A percentile compares a stretch with the other conserved stretches of the same genome.
phyloP scores from a whole-genome alignment of 139 green algal species.

The Mesotaenium endlicherianum region DNA sequence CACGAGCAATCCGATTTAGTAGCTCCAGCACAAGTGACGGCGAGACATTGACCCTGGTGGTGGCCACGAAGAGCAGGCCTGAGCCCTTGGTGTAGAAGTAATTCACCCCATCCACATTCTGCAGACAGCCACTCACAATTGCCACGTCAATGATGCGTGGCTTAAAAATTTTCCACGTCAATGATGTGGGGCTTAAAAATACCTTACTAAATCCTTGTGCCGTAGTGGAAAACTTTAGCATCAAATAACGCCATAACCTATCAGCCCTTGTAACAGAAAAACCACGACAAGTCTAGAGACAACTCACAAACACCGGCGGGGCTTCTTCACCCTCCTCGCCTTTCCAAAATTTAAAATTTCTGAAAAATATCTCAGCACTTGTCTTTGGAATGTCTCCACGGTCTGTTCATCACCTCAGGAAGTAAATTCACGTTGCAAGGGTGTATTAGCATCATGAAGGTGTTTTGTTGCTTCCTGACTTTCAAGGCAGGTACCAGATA shows the following conservation, averaged over 20 bases:
- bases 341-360: slow-evolving; percentile 84
- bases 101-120: slow-evolving; percentile 84
- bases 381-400: slow-evolving; percentile 56
- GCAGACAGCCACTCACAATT: neutral
- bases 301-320: slow-evolving; percentile 77
- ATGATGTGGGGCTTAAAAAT: no score
- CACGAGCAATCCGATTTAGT: slow-evolving; percentile 76
- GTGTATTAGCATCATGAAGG: neutral
- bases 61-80: slow-evolving; percentile 84
- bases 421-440: neutral
- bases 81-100: slow-evolving; percentile 85
- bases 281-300: slow-evolving; percentile 1
- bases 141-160: no score
- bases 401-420: no score
- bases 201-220: no score
- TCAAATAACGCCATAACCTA: no score
- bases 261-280: no score
- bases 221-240: no score
- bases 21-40: slow-evolving; percentile 90
- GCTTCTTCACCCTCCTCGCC: slow-evolving; percentile 63
- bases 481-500: neutral
- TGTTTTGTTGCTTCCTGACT: neutral
- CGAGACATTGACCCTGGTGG: slow-evolving; percentile 82
- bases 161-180: no score
- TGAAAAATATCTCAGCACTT: slow-evolving; percentile 84